Percentiles rank a stretch among this genome's conserved stretches.
Evolutionary conservation across 2,329 filamentous ascomycete genomes (phyloP).

Genomic region (Leptosphaerulina australis): DNA sequence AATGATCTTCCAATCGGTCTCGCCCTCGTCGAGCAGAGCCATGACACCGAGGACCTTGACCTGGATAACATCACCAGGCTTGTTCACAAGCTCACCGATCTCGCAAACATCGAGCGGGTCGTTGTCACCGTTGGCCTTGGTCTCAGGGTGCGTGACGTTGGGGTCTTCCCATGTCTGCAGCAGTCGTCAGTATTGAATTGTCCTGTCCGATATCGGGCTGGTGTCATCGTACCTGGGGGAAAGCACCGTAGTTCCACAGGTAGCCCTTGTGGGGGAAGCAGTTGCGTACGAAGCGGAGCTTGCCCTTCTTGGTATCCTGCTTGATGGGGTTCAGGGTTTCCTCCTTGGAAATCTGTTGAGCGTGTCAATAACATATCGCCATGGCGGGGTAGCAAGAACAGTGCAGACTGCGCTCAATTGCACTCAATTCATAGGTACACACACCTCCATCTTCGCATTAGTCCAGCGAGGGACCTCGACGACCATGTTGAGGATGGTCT

Average conservation of each 20-base stretch:
- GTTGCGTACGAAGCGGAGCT: constrained; percentile 98
- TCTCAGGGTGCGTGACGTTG: constrained; percentile 93
- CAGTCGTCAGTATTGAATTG: constrained; percentile 33
- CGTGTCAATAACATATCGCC: constrained; percentile 27
- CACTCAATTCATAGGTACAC: constrained; percentile 46
- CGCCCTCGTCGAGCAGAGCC: constrained; percentile 98
- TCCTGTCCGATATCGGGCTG: constrained; percentile 36
- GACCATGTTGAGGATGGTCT: constrained; percentile 98
- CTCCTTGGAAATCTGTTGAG: constrained; percentile 90
- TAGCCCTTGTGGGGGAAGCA: constrained; percentile 99
- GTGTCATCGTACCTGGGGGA: constrained; percentile 78
- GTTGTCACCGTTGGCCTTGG: constrained; percentile 99
- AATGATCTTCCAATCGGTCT: constrained; percentile 99
- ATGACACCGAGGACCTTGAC: constrained; percentile 99
- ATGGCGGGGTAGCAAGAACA: constrained; percentile 22
- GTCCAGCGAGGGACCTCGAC: constrained; percentile 99
- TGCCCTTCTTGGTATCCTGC: constrained; percentile 99
- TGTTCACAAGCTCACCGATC: constrained; percentile 97
- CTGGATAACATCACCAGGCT: constrained; percentile 97
- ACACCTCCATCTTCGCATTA: constrained; percentile 98
- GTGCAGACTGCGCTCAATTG: background rate
- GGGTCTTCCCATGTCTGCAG: constrained; percentile 97
- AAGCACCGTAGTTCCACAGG: constrained; percentile 99
- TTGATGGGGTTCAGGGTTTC: constrained; percentile 98
- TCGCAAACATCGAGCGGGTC: constrained; percentile 99